These are phyloP conservation scores for Reticulascus tulasneorum DNA, from an alignment of 2,329 filamentous ascomycete genomes.

Conservation along the genomic window DNA sequence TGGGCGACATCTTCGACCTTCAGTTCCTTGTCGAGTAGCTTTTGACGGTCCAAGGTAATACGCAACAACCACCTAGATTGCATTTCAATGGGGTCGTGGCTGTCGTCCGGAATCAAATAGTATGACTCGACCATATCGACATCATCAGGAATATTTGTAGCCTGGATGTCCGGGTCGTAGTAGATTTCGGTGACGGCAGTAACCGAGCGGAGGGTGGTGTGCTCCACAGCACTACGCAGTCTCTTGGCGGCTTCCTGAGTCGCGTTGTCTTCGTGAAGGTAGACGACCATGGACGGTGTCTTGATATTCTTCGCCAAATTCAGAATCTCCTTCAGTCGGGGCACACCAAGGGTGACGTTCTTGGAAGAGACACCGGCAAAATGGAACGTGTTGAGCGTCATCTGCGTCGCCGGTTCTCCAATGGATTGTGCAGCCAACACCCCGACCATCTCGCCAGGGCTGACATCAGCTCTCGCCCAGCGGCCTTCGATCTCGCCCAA, in stretches of 20 bases:
- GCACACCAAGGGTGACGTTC: conserved; percentile 98
- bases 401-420: conserved; percentile 96
- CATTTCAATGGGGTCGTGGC: conserved; percentile 54
- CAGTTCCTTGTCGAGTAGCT: conserved; percentile 91
- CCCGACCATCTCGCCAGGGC: conserved; percentile 97
- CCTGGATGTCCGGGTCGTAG: conserved; percentile 87
- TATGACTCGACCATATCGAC: conserved; percentile 94
- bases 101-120: conserved; percentile 87
- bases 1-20: conserved; percentile 86
- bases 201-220: conserved; percentile 88
- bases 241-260: conserved; percentile 79
- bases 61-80: conserved; percentile 96
- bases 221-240: conserved; percentile 85
- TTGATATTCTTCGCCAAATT: conserved; percentile 98
- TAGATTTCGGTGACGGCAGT: conserved; percentile 93
- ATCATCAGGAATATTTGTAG: conserved; percentile 83
- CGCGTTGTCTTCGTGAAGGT: conserved; percentile 61
- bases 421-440: conserved; percentile 97
- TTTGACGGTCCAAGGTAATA: conserved; percentile 87
- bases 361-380: conserved; percentile 99
- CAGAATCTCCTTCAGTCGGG: conserved; percentile 98
- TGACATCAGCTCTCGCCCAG: conserved; percentile 81
- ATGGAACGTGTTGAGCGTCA: conserved; percentile 99
- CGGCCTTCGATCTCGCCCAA: conserved; percentile 85
- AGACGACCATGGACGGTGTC: conserved; percentile 95